Percentiles rank a stretch among this genome's conserved stretches.
phyloP scores from a whole-genome alignment of 2,329 filamentous ascomycete species.

The Stagonosporopsis cucurbitacearum region DNA sequence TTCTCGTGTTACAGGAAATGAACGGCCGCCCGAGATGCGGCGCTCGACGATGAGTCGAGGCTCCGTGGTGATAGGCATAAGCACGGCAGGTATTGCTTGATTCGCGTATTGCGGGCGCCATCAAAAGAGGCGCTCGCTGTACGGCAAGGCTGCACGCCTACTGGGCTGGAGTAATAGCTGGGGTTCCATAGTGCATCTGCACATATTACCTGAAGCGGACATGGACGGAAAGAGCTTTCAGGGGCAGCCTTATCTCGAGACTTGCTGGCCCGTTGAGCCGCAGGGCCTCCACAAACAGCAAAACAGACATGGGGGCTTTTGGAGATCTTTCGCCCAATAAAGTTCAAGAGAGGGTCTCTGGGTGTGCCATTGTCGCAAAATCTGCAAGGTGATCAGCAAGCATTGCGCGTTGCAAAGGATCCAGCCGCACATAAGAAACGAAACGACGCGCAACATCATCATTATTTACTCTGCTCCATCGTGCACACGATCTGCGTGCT shows the following conservation, averaged over 20 bases:
- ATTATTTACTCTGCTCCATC: not conserved
- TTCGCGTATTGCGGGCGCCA: constrained; percentile 22
- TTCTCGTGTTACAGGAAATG: constrained; percentile 45
- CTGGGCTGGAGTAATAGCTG: not conserved
- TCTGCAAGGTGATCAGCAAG: constrained; percentile 11
- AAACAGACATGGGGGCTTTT: constrained; percentile 13
- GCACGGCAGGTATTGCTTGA: constrained; percentile 33
- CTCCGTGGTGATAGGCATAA: constrained; percentile 14
- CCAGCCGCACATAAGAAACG: constrained; percentile 12
- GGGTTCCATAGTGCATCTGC: constrained; percentile 1
- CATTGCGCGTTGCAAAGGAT: constrained; percentile 14
- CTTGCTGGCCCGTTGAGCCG: constrained; percentile 16
- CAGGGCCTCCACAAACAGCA: constrained; percentile 20
- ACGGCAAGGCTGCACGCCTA: constrained; percentile 15
- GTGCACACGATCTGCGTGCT: not conserved
- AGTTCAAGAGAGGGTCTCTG: constrained; percentile 9
- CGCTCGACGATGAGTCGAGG: constrained; percentile 33
- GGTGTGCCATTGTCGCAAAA: constrained; percentile 18
- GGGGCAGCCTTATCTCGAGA: constrained; percentile 15
- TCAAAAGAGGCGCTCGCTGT: constrained; percentile 11
- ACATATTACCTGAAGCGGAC: constrained; percentile 5
- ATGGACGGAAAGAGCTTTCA: constrained; percentile 4
- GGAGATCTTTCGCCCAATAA: constrained; percentile 18
- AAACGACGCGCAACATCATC: constrained; percentile 9
- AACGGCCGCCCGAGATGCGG: constrained; percentile 24